Evolutionary conservation across 2,329 filamentous ascomycete species (phyloP).

Genomic region (Dothidotthia symphoricarpi): DNA sequence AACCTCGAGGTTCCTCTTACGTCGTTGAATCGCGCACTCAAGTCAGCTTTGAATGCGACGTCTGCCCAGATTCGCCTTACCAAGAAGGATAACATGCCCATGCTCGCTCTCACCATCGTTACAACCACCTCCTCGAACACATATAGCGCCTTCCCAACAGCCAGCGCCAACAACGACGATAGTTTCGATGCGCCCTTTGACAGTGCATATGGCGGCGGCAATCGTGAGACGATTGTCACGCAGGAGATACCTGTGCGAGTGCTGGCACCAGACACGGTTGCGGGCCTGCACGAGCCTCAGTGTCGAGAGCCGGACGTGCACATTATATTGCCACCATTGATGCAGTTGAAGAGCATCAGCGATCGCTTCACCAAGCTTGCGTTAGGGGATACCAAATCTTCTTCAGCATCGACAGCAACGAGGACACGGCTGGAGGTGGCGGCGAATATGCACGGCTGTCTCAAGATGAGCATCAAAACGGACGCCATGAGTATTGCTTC

Average conservation of each 20-base stretch:
- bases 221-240: constrained; percentile 87
- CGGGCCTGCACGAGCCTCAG: constrained; percentile 87
- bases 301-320: constrained; percentile 91
- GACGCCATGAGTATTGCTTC: constrained; percentile 83
- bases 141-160: constrained; percentile 37
- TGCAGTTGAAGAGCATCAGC: constrained; percentile 89
- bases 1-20: constrained; percentile 93
- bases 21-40: constrained; percentile 85
- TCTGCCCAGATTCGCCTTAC: constrained; percentile 85
- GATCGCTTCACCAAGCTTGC: constrained; percentile 90
- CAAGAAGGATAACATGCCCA: constrained; percentile 83
- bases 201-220: constrained; percentile 46
- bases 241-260: constrained; percentile 96
- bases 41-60: constrained; percentile 77
- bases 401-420: constrained; percentile 29
- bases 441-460: constrained; percentile 90
- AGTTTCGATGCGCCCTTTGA: constrained; percentile 28
- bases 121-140: constrained; percentile 62
- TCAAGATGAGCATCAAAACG: constrained; percentile 76
- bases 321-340: constrained; percentile 81
- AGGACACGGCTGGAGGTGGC: constrained; percentile 71
- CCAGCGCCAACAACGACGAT: constrained; percentile 24
- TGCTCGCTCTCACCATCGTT: constrained; percentile 86
- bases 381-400: constrained; percentile 37
- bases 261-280: constrained; percentile 77